phyloP scores from a whole-genome alignment of 345 rosid genomes.

The Brassica carinata region DNA sequence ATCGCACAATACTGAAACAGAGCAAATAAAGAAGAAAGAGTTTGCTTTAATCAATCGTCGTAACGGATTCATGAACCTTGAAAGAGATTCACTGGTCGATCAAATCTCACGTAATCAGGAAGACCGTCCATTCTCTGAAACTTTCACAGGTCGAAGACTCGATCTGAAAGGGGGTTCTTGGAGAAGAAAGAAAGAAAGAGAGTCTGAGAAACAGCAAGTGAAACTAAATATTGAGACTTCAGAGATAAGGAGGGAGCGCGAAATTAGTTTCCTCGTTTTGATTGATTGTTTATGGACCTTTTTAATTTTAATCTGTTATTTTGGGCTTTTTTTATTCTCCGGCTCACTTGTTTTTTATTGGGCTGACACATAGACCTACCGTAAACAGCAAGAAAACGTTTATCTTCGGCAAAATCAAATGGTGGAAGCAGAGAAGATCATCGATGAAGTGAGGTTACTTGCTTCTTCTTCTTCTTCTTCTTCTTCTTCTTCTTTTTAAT shows the following conservation, averaged over 20 bases:
- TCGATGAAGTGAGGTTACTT: too few relatives aligned
- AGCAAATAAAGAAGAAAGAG: neutral
- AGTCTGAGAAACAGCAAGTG: neutral
- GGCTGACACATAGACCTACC: neutral
- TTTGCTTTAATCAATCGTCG: neutral
- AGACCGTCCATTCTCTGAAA: neutral
- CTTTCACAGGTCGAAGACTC: neutral
- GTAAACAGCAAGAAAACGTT: neutral
- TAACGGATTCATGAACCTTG: neutral
- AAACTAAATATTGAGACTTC: too few relatives aligned
- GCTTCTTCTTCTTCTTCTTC: too few relatives aligned
- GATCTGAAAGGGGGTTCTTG: neutral
- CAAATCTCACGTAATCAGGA: neutral
- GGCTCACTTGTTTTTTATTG: neutral
- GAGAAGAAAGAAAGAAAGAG: neutral
- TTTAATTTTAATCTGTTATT: neutral
- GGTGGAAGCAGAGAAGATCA: too few relatives aligned
- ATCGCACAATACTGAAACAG: neutral
- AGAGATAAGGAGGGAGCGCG: neutral
- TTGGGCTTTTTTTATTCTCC: neutral
- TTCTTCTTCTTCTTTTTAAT: too few relatives aligned
- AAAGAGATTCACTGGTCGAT: neutral
- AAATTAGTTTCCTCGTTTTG: neutral
- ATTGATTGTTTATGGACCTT: neutral
- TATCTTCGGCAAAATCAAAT: neutral